Evolutionary conservation across 1,284 basidiomycete genomes (phyloP), one percentile per base, ranked within the genome.

Genomic region (Irpex sp.): DNA sequence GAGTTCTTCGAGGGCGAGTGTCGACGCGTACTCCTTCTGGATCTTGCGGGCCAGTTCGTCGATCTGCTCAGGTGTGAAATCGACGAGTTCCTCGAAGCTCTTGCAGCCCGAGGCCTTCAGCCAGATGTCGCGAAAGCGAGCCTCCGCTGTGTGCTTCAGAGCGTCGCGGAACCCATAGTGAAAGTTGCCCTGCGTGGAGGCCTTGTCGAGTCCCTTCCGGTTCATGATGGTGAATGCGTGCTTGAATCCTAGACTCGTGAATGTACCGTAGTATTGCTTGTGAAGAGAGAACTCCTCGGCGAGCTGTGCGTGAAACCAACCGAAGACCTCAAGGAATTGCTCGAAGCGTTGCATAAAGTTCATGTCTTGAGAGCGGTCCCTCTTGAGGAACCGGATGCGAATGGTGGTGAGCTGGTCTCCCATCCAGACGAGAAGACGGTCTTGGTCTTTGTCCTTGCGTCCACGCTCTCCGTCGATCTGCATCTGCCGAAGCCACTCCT

Each of bases 101-200:
- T 65, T 37, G 12, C 66, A 67, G 3, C 61, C 56, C 3, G 48
- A 62, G 21, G 70, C 58, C 4, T 57, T 21, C 8, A 67, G 47
- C 73, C 73, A 76, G 47, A 66, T 59, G 10, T 63, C 69, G 1
- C 64, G 69, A 10, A 76, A 59, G 54, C 73, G 72, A 2, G 74
- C 75, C 53, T 73, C 72, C 1, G 66, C 66, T 28, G 74, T 61
- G 42, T 73, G 67, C 39, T 67, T 63, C 1, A 76, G 28, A 6
- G 67, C 66, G 57, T 76, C 72, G 12, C 72, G 63, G 3, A 76
- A 64, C 57, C 71, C 58, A 54, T 75, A 69, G 59, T 72, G 64
- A 58, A 75, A 76, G 10, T 70, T 69, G 0, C 74, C 74, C 62
- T 74, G 65, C 0, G 37, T 64, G 33, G 10, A 57, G 21, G 10